Conservation (phyloP, 2,329 filamentous ascomycete species). For the Cyphellophora attinorum region DNA sequence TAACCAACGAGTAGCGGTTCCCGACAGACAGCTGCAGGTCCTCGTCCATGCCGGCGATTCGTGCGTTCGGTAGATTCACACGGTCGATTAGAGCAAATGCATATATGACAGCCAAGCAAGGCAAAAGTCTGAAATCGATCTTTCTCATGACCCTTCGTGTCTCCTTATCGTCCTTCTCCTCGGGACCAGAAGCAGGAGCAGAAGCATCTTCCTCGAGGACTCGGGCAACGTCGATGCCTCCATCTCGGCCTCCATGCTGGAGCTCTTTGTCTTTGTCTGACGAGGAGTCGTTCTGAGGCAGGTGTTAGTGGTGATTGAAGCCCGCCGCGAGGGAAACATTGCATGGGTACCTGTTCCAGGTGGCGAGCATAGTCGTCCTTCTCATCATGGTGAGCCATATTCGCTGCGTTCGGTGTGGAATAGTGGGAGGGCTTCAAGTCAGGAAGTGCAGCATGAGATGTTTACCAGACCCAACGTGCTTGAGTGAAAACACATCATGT, state of each 20-base stretch:
- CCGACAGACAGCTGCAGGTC: constrained; percentile 20
- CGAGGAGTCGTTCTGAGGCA: no score
- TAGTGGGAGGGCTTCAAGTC: no score
- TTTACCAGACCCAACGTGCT: no score
- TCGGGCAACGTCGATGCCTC: neutral
- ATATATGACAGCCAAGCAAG: constrained; percentile 30
- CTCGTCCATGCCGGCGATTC: constrained; percentile 21
- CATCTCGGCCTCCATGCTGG: neutral
- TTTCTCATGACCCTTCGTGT: constrained; percentile 27
- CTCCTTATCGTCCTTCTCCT: constrained; percentile 8
- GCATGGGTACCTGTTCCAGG: no score
- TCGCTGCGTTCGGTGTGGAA: no score
- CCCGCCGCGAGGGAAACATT: no score
- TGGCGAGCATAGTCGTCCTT: no score
- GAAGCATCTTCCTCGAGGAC: neutral
- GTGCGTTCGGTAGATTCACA: constrained; percentile 22
- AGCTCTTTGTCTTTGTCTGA: neutral
- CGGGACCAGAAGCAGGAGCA: neutral
- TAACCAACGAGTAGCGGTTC: constrained; percentile 20
- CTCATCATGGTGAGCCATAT: no score
- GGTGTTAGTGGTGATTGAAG: no score
- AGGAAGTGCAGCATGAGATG: no score
- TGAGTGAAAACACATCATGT: no score
- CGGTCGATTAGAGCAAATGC: constrained; percentile 29
- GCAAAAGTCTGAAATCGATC: constrained; percentile 29